These are phyloP conservation scores for Herpetomonas muscarum DNA, from an alignment of 208 protist species.

Conservation along the genomic window DNA sequence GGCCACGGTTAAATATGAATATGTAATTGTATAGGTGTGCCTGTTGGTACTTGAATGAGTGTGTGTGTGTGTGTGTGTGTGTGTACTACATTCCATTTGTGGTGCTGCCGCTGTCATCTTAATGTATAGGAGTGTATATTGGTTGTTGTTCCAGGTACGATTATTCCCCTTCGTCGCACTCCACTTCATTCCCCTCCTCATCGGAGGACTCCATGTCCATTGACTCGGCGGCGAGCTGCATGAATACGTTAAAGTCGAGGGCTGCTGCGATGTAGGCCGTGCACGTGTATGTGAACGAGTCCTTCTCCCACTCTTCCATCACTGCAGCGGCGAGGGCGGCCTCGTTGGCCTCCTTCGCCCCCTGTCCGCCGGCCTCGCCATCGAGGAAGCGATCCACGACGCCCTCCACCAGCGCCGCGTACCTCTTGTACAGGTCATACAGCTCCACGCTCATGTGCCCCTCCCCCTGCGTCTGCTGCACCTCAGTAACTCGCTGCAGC, in stretches of 20 bases:
- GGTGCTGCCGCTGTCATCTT: neutral
- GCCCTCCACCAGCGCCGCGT: slow-evolving; percentile 42
- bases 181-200: slow-evolving; percentile 9
- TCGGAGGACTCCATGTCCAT: slow-evolving; percentile 38
- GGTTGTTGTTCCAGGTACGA: neutral
- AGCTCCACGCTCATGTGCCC: slow-evolving; percentile 22
- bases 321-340: slow-evolving; percentile 39
- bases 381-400: slow-evolving; percentile 51
- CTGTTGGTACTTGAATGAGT: neutral
- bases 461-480: neutral
- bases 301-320: slow-evolving; percentile 39
- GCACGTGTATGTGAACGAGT: slow-evolving; percentile 42
- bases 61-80: neutral
- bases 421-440: slow-evolving; percentile 55
- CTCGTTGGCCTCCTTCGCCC: slow-evolving; percentile 9
- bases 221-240: slow-evolving; percentile 55
- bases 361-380: slow-evolving; percentile 5
- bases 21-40: neutral
- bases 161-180: neutral
- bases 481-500: neutral
- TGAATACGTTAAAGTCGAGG: slow-evolving; percentile 68
- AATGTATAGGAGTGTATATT: neutral
- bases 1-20: too few species aligned
- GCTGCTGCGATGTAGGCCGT: slow-evolving; percentile 68
- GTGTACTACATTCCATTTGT: neutral